These are phyloP conservation scores for Coniosporium apollinis DNA, from an alignment of 495 filamentous ascomycete species.

Conservation along the genomic window DNA sequence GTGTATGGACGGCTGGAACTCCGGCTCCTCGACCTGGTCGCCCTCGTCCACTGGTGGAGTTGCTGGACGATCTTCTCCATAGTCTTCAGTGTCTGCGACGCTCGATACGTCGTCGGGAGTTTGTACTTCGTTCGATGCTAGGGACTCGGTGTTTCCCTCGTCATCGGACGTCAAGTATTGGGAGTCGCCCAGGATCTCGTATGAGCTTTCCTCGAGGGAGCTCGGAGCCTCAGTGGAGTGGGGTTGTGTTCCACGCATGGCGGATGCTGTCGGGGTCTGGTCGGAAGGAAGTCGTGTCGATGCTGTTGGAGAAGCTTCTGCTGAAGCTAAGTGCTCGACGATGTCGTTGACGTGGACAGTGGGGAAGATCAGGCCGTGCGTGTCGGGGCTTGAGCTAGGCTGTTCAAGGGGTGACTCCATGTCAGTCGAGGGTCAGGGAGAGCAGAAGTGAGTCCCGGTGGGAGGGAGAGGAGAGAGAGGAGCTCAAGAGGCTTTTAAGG, in stretches of 20 bases:
- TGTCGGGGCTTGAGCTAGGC: not conserved
- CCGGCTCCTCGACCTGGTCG: slow-evolving; percentile 7
- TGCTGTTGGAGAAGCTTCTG: too few relatives aligned
- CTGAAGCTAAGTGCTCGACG: slow-evolving; percentile 4
- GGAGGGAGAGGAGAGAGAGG: too few relatives aligned
- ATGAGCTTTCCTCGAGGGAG: slow-evolving; percentile 15
- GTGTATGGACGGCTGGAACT: slow-evolving; percentile 8
- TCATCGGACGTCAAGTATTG: slow-evolving; percentile 12
- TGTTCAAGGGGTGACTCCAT: too few relatives aligned
- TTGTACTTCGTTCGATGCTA: slow-evolving; percentile 13
- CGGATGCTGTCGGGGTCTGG: slow-evolving; percentile 14
- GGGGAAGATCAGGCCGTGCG: not conserved
- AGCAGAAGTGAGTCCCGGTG: too few relatives aligned
- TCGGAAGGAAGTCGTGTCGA: too few relatives aligned
- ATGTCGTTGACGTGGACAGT: not conserved
- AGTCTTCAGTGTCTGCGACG: slow-evolving; percentile 6
- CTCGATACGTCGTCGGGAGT: slow-evolving; percentile 17
- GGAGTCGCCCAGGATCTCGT: slow-evolving; percentile 12
- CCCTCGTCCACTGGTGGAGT: slow-evolving; percentile 1
- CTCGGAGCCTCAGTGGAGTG: slow-evolving; percentile 7
- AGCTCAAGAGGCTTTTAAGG: too few relatives aligned
- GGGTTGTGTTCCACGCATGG: slow-evolving; percentile 4
- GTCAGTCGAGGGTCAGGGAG: too few relatives aligned
- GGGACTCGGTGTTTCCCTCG: slow-evolving; percentile 13
- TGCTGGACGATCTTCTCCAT: not conserved